phyloP scores from a whole-genome alignment of 306 rosid genomes.

The Psophocarpus tetragonolobus region DNA sequence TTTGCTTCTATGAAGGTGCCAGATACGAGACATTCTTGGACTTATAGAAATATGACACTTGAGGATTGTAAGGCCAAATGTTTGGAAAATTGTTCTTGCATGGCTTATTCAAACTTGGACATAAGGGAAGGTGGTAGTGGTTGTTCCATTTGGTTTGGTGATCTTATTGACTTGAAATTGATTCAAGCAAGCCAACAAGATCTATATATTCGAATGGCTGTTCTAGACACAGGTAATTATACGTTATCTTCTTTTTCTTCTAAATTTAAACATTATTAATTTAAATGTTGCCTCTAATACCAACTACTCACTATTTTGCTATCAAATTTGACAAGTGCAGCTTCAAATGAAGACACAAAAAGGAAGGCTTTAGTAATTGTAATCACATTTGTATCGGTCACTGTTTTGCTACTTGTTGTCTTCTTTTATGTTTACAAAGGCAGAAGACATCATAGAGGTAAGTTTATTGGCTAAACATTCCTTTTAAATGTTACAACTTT shows the following conservation, averaged over 20 bases:
- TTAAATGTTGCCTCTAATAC: neutral
- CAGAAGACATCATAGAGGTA: slow-evolving; percentile 16
- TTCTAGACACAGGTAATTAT: neutral
- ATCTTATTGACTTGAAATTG: neutral
- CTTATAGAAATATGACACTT: neutral
- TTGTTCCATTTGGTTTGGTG: slow-evolving; percentile 19
- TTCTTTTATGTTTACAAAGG: neutral
- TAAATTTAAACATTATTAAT: no score
- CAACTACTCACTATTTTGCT: no score
- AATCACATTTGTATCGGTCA: neutral
- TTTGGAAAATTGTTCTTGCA: neutral
- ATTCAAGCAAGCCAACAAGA: neutral
- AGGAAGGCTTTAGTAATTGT: neutral
- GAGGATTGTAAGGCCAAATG: neutral
- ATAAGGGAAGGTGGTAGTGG: neutral
- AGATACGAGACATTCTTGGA: neutral
- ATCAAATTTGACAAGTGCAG: neutral
- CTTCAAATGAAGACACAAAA: neutral
- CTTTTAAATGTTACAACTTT: no score
- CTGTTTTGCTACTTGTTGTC: neutral
- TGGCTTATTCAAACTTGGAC: slow-evolving; percentile 1
- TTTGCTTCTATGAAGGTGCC: neutral
- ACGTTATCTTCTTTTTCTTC: neutral
- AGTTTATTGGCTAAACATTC: neutral
- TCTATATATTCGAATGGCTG: neutral